Conservation (phyloP, 345 rosid genomes). For the Clausena lansium region DNA sequence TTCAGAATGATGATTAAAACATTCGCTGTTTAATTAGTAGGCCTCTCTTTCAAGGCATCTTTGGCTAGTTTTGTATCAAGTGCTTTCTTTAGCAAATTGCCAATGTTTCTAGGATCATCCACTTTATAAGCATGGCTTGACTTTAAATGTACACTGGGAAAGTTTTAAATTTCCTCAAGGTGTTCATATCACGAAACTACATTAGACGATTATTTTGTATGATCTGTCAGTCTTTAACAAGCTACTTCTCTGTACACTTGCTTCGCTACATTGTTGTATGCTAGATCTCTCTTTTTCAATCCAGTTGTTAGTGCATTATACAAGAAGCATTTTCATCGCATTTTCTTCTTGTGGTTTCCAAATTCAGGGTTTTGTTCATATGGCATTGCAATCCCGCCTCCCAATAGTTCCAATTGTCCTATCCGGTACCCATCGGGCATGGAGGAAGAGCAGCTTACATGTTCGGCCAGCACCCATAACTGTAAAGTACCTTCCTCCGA, state of each 20-base stretch:
- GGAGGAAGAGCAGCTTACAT: slow-evolving; percentile 56
- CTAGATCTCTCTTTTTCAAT: background rate
- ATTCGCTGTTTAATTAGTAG: background rate
- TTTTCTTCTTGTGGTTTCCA: background rate
- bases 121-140: background rate
- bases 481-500: slow-evolving; percentile 50
- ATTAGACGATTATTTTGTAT: background rate
- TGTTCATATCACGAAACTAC: background rate
- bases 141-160: background rate
- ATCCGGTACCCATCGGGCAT: slow-evolving; percentile 53
- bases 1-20: background rate
- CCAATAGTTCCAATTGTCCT: slow-evolving; percentile 50
- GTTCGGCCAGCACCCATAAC: slow-evolving; percentile 50
- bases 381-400: slow-evolving; percentile 48
- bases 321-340: background rate
- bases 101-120: background rate
- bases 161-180: background rate
- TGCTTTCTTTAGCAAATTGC: background rate
- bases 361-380: slow-evolving; percentile 54
- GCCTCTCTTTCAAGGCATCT: background rate
- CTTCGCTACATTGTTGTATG: background rate
- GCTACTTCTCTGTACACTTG: background rate
- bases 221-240: background rate
- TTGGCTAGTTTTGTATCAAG: background rate
- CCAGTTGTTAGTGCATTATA: background rate